Evolutionary conservation across 352 stramenopile genomes (phyloP).

Genomic region (Blastocystis sp.): DNA sequence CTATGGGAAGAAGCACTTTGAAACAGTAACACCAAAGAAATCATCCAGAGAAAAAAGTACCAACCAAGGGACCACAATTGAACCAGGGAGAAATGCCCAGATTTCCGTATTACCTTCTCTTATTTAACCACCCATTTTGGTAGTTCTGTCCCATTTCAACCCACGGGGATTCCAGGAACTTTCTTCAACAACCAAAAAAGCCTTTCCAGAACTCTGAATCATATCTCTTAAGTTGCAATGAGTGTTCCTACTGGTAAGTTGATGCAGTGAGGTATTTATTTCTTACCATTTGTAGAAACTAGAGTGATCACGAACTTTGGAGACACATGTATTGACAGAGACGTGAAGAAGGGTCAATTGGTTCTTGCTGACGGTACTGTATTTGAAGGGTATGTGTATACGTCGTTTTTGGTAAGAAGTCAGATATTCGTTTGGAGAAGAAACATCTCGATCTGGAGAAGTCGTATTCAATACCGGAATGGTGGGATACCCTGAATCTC

Average conservation of each 20-base stretch:
- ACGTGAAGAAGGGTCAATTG: conserved; percentile 41
- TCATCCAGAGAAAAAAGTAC: conserved; percentile 10
- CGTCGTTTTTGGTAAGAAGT: not conserved
- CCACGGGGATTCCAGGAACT: too few species aligned
- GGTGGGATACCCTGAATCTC: conserved; percentile 92
- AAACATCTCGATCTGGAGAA: conserved; percentile 80
- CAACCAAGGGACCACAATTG: not conserved
- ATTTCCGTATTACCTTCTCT: not conserved
- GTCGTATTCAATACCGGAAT: conserved; percentile 97
- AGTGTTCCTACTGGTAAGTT: not conserved
- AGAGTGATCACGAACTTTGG: conserved; percentile 31
- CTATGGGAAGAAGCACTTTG: not conserved
- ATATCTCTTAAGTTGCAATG: conserved; percentile 55
- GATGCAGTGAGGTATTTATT: not conserved
- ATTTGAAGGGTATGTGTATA: conserved; percentile 4
- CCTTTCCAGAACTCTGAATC: not conserved
- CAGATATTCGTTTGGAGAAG: conserved; percentile 70
- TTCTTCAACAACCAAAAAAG: not conserved
- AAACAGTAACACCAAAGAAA: conserved; percentile 52
- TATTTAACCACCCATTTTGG: not conserved
- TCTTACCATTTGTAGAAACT: not conserved
- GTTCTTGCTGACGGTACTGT: conserved; percentile 40
- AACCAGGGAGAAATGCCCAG: not conserved
- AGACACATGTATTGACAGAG: conserved; percentile 34
- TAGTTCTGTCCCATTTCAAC: not conserved